Conservation (phyloP, 208 protist genomes). For the Wallacemonas sp. region DNA sequence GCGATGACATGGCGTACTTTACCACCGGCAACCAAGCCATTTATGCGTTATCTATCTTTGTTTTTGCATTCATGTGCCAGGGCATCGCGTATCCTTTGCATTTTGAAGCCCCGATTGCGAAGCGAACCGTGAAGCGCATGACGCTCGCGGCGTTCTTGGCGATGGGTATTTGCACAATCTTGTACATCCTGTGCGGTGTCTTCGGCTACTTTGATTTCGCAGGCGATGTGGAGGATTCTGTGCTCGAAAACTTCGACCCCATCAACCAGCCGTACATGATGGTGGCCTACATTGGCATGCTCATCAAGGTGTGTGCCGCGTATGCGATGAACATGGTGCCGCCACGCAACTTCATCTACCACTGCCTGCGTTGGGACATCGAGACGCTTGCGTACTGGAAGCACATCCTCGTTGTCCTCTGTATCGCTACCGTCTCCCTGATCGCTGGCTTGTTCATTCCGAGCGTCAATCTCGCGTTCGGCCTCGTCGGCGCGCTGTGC, state of each 20-base stretch:
- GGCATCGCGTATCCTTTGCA: conserved; percentile 31
- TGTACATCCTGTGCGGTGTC: conserved; percentile 74
- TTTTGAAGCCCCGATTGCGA: neutral
- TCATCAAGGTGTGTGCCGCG: conserved; percentile 66
- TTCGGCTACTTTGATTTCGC: conserved; percentile 87
- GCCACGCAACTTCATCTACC: conserved; percentile 60
- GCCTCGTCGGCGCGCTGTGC: conserved; percentile 40
- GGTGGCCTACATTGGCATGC: conserved; percentile 69
- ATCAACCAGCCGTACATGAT: conserved; percentile 59
- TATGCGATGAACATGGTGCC: conserved; percentile 72
- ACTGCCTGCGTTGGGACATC: conserved; percentile 54
- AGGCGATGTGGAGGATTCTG: conserved; percentile 35
- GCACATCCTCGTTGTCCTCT: conserved; percentile 43
- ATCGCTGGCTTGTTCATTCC: conserved; percentile 72
- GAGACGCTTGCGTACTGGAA: conserved; percentile 71
- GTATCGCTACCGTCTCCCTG: conserved; percentile 34
- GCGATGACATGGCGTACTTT: conserved; percentile 40
- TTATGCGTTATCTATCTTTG: conserved; percentile 67
- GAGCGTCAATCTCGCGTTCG: conserved; percentile 71
- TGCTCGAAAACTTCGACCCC: conserved; percentile 64
- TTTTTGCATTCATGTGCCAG: conserved; percentile 80
- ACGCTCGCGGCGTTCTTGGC: conserved; percentile 43
- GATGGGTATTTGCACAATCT: conserved; percentile 57
- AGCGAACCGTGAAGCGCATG: conserved; percentile 36
- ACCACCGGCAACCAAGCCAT: conserved; percentile 56